Evolutionary conservation across 2,329 filamentous ascomycete genomes (phyloP).

Genomic region (Fusarium xyrophilum): DNA sequence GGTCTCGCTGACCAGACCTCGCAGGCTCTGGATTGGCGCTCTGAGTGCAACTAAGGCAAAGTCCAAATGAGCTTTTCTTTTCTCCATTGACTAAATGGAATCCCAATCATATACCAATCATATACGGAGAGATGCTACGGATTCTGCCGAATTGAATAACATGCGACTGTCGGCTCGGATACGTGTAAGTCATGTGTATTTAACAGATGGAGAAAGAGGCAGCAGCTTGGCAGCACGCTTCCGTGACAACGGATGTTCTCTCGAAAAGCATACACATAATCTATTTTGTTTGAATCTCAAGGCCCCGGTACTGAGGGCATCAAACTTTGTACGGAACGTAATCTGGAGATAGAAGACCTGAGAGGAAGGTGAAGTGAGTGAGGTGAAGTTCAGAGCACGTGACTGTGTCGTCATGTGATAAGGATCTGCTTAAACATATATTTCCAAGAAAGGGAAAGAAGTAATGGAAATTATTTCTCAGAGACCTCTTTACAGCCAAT

Average conservation of each 20-base stretch:
- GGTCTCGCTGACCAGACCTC: neutral
- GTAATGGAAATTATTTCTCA: neutral
- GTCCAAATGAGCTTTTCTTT: neutral
- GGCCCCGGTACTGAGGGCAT: neutral
- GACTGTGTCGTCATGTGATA: conserved; percentile 2
- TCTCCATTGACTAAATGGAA: too few species aligned
- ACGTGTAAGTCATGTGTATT: conserved; percentile 2
- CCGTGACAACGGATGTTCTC: neutral
- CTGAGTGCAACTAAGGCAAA: neutral
- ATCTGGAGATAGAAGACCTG: neutral
- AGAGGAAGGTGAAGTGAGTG: conserved; percentile 7
- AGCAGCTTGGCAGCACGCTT: neutral
- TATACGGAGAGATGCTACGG: neutral
- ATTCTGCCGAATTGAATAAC: neutral
- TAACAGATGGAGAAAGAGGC: neutral
- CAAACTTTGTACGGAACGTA: neutral
- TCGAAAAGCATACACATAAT: neutral
- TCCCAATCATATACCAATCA: neutral
- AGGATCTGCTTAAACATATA: neutral
- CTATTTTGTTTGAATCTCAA: neutral
- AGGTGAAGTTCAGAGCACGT: conserved; percentile 11
- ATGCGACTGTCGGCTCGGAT: neutral
- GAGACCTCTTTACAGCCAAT: neutral
- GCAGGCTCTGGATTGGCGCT: neutral
- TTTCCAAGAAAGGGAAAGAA: neutral